Evolutionary conservation across 441 rosid species (phyloP), one percentile per base, ranked within the genome.

Genomic region (Syzygium syzygioides): DNA sequence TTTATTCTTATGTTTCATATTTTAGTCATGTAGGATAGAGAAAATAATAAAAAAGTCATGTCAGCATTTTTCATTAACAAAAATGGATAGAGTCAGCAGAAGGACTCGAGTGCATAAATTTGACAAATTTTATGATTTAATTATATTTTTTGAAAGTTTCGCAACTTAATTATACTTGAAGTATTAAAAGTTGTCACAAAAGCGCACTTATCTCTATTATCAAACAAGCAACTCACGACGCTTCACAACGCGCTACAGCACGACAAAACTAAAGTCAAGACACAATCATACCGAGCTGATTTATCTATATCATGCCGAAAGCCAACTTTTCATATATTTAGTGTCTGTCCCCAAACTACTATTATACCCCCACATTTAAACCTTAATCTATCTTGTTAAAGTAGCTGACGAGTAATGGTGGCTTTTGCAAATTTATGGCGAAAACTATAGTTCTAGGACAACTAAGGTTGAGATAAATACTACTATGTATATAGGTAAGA

Each of bases 101-200:
- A 45, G 9, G 2, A 45, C 9, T 45, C 7, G 48, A 45, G 9
- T 45, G 2, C 9, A 45, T 1, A 1, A 45, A 7, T 45, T 45
- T 7, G 48, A 45, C 1, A 45, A 45, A 1, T 45, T 45, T 45
- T 7, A 45, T 1, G 9, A 45, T 8, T 45, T 45, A 45, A 45
- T 45, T 45, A 1, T 4, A 45, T 1, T 7, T 45, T 45, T 45
- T 45, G 1, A 45, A 45, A 45, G 9, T 7, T 1, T 45, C 48
- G 1, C 9, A 7, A 45, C 48, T 45, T 9, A 45, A 45, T 7
- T 45, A 0, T 1, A 7, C 0, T 1, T 0, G 2, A 45, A 45
- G 48, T 7, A 2, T 45, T 45, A 45, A 45, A 41, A 45, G 9
- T 7, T 45, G 9, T 45, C 9, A 45, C 9, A 45, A 45, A 45